Base-by-base conservation (phyloP, 495 filamentous ascomycete genomes). In the Penicillium taxi region DNA sequence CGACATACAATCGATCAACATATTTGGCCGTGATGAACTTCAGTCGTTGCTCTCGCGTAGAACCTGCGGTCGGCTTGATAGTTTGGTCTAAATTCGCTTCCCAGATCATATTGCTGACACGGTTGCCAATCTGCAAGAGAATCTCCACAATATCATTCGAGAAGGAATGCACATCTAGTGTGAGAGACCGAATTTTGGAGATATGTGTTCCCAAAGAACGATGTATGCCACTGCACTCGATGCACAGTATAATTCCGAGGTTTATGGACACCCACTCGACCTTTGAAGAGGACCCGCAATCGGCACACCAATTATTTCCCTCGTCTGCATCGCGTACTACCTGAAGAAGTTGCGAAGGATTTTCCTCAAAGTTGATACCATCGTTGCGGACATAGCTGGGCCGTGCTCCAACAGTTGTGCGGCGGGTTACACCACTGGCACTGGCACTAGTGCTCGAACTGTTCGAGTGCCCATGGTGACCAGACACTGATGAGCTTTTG, bases 191-290 rank as follows among this genome's bases (percentile, higher is more conserved):
- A 15, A 99, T 78, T 64, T 99, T 99, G 55, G 89, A 93, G 42
- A 99, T 94, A 56, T 99, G 91, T 2, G 91, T 99, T 6, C 91
- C 91, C 2, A 99, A 73, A 7, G 91, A 96, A 15, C 91, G 81
- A 61, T 99, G 91, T 39, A 99, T 95, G 49, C 91, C 91, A 51
- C 87, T 91, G 60, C 91, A 99, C 58, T 99, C 91, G 44, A 99
- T 99, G 63, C 91, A 99, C 11, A 99, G 73, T 20, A 96, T 80
- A 36, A 96, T 94, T 19, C 84, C 93, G 3, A 99, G 74, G 48
- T 99, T 99, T 57, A 99, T 94, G 1, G 90, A 96, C 25, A 95
- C 91, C 91, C 91, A 99, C 58, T 99, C 93, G 12, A 93, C 86
- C 59, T 94, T 96, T 45, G 80, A 74, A 19, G 81, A 80, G 15